A percentile compares a stretch with the other conserved stretches of the same genome.
Conservation (phyloP, 169 alveolate species). For the Plasmodium sp. region DNA sequence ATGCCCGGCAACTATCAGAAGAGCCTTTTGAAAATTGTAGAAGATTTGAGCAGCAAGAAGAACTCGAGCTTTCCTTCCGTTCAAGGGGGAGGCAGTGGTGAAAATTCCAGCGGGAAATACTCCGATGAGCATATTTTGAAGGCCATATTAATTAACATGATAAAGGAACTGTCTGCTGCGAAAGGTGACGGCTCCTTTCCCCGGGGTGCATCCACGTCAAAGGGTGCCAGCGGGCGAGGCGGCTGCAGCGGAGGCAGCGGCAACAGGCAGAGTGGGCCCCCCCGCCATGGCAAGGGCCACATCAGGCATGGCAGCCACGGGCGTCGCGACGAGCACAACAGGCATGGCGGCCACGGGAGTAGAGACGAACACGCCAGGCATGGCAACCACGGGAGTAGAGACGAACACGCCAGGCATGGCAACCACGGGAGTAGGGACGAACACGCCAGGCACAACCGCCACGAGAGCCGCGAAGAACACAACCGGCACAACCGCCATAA, state of each 20-base stretch:
- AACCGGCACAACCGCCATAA: not conserved
- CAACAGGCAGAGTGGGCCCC: not conserved
- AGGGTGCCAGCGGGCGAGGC: not conserved
- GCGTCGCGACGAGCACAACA: not conserved
- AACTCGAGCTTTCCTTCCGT: not conserved
- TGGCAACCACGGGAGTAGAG: too few relatives aligned
- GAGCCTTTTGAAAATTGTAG: not conserved
- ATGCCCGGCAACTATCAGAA: not conserved
- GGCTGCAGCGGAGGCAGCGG: not conserved
- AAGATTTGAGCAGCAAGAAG: not conserved
- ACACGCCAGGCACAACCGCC: not conserved
- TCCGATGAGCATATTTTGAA: slow-evolving; percentile 32
- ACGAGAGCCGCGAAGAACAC: not conserved
- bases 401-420: too few relatives aligned
- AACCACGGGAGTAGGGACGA: not conserved
- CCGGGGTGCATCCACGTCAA: not conserved
- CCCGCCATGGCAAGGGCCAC: not conserved
- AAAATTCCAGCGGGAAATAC: not conserved
- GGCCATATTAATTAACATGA: slow-evolving; percentile 37
- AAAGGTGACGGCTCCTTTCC: not conserved
- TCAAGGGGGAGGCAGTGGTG: not conserved
- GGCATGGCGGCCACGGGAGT: not conserved
- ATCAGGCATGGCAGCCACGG: not conserved
- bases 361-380: not conserved
- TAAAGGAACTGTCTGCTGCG: slow-evolving; percentile 1